A percentile compares a stretch with the other conserved stretches of the same genome.
Evolutionary conservation across 306 rosid species (phyloP).

Genomic region (Ammopiptanthus mongolicus): DNA sequence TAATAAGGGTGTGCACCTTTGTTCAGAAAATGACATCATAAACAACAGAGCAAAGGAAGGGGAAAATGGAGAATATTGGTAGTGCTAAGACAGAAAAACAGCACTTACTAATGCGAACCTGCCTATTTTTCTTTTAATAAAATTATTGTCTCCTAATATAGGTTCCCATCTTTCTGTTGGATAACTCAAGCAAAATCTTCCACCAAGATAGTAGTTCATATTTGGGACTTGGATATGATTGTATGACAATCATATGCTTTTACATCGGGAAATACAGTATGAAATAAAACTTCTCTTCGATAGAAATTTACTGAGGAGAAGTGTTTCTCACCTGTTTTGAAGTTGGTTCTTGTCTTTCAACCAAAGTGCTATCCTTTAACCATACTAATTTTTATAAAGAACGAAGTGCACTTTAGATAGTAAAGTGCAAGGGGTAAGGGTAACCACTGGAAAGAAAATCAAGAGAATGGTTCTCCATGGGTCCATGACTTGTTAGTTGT

Average conservation of each 20-base stretch:
- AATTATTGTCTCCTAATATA: no score
- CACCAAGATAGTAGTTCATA: background rate
- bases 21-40: background rate
- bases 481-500: background rate
- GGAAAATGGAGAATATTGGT: background rate
- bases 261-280: no score
- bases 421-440: background rate
- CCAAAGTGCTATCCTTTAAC: background rate
- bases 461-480: background rate
- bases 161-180: no score
- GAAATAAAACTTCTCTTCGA: background rate
- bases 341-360: background rate
- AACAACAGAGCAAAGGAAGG: background rate
- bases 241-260: no score
- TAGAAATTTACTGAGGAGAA: background rate
- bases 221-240: no score
- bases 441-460: background rate
- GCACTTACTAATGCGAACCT: background rate
- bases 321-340: background rate
- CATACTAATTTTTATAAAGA: background rate
- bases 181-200: no score
- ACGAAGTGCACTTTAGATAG: background rate
- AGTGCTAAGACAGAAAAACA: background rate
- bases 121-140: background rate
- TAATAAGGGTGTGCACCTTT: background rate